phyloP scores from a whole-genome alignment of 2,329 filamentous ascomycete genomes.

The Ceratocystis smalleyi region DNA sequence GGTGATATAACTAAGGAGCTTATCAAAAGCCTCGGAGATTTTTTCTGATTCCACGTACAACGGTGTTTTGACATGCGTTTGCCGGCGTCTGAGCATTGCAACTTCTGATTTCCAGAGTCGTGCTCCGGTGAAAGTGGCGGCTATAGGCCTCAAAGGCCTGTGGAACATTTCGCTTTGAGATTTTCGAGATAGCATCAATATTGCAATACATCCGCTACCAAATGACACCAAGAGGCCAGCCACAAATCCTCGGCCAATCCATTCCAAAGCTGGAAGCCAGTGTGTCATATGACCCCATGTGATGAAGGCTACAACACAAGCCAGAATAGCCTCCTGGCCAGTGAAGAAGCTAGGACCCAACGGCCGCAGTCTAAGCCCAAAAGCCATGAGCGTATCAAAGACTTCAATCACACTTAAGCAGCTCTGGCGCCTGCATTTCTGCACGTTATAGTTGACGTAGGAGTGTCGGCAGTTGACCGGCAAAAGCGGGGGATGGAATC shows the following conservation, averaged over 20 bases:
- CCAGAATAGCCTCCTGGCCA: slow-evolving; percentile 55
- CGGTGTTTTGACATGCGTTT: slow-evolving; percentile 50
- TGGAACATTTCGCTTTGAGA: slow-evolving; percentile 25
- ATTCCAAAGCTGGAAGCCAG: slow-evolving; percentile 71
- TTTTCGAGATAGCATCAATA: slow-evolving; percentile 46
- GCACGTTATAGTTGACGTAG: not conserved
- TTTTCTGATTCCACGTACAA: slow-evolving; percentile 62
- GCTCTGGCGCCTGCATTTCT: slow-evolving; percentile 8
- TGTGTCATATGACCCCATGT: slow-evolving; percentile 76
- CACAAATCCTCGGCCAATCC: slow-evolving; percentile 70
- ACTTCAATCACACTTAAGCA: not conserved
- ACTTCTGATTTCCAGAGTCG: slow-evolving; percentile 56
- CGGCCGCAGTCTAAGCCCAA: not conserved
- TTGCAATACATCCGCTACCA: slow-evolving; percentile 39
- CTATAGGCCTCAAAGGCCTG: slow-evolving; percentile 29
- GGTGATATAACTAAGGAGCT: slow-evolving; percentile 58
- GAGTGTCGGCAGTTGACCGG: not conserved
- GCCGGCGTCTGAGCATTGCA: slow-evolving; percentile 46
- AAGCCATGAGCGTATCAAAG: not conserved
- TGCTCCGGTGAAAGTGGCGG: slow-evolving; percentile 44
- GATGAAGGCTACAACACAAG: slow-evolving; percentile 56
- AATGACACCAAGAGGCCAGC: slow-evolving; percentile 46
- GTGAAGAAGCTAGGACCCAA: slow-evolving; percentile 48
- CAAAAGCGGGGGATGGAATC: not conserved
- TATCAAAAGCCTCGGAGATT: slow-evolving; percentile 67